Base-by-base conservation (phyloP, 352 stramenopile species). In the Thraustochytrium sp. region DNA sequence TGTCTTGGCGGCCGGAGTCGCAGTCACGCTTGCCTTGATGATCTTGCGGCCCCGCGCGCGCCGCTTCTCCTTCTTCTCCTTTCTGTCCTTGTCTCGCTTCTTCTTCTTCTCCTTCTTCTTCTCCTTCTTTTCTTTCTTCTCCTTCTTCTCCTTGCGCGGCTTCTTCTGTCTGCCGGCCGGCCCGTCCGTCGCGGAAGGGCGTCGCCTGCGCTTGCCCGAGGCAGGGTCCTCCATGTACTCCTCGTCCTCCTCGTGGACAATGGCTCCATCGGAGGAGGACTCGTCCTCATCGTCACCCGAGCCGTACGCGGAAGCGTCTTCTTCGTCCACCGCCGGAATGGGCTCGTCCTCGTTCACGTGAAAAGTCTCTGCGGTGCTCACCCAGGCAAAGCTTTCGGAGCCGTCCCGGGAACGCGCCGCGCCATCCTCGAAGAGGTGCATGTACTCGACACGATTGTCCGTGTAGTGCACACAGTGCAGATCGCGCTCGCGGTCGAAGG, bases 401-500 rank as follows among this genome's bases (percentile, higher is more conserved):
- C 68, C 68, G 31, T 64, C 40, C 31, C 4, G n/a, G 23, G 34
- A 55, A 8, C 13, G 4, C 31, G 68, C 68, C 34, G 46, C 23
- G 26, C 68, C 68, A 34, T 80, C 68, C 42, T 61, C 48, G 23
- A 29, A 18, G 9, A 80, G 53, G 4, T 34, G 53, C 68, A 80
- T 64, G 11, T 63, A 48, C 42, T 80, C 68, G 1, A 29, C 26
- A 21, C 23, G 23, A 1, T 16, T 51, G 4, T 80, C 68, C 53
- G 76, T 34, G 53, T 80, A 80, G 8, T 75, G 13, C 48, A 80
- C 68, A 16, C 31, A 46, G 68, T 80, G 68, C 34, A 80, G 51
- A 13, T 34, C 31, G 13, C 40, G 53, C n/a, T 23, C 23, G 8
- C 13, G 26, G 11, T 80, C 68, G 53, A 55, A 80, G 26, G 26